Percentiles rank a stretch among this genome's conserved stretches.
Conservation (phyloP, 306 rosid genomes). For the Oemleria cerasiformis region DNA sequence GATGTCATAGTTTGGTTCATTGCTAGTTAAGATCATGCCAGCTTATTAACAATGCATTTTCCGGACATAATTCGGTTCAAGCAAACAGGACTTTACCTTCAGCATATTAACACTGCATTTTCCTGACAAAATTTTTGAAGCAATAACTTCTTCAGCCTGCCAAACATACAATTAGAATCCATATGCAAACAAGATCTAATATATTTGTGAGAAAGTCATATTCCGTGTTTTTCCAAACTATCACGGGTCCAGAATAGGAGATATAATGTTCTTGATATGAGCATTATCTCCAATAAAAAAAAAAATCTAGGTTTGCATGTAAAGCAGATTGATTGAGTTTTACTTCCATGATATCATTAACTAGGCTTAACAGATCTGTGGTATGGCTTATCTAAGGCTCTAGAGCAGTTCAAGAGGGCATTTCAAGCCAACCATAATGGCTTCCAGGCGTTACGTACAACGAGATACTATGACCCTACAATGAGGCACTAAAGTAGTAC, state of each 20-base stretch:
- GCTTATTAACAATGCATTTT: conserved; percentile 54
- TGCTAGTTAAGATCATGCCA: neutral
- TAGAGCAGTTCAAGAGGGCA: conserved; percentile 1
- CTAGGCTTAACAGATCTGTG: neutral
- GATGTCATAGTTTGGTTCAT: conserved; percentile 5
- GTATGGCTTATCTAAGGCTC: neutral
- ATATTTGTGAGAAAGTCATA: neutral
- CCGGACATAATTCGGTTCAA: conserved; percentile 41
- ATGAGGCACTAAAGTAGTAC: neutral
- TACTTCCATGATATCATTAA: neutral
- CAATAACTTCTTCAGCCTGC: conserved; percentile 78
- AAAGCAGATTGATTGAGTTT: neutral
- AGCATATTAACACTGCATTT: conserved; percentile 56
- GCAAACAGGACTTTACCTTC: conserved; percentile 54
- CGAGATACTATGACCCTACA: neutral
- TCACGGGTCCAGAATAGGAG: neutral
- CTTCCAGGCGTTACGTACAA: neutral
- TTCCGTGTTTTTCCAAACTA: neutral
- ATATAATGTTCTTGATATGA: neutral
- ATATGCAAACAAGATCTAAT: conserved; percentile 14
- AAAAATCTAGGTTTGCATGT: conserved; percentile 2
- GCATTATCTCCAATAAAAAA: neutral
- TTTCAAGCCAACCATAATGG: conserved; percentile 14
- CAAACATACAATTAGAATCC: conserved; percentile 16
- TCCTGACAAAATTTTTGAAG: conserved; percentile 55